phyloP scores from a whole-genome alignment of 179 eudicot genomes.

The Beta corolliflora region DNA sequence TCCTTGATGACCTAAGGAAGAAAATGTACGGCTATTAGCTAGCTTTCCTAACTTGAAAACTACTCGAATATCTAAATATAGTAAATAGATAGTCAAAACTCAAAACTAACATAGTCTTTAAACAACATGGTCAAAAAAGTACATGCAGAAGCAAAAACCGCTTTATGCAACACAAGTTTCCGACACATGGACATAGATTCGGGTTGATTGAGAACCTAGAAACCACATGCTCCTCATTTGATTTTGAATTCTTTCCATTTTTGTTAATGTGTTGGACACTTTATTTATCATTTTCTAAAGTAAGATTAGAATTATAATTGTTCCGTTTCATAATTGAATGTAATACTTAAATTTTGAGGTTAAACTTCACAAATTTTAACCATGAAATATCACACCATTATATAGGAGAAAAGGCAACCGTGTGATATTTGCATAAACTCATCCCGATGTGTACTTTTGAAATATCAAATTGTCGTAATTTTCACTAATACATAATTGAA shows the following conservation, averaged over 20 bases:
- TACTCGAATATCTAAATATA: not conserved
- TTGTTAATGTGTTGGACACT: too few species aligned
- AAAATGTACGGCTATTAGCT: not conserved
- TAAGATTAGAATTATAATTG: too few species aligned
- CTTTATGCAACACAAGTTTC: slow-evolving; percentile 22
- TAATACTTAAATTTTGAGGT: too few species aligned
- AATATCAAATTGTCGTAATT: too few species aligned
- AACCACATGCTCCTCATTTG: not conserved
- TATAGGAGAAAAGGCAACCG: too few species aligned
- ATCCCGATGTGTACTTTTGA: too few species aligned
- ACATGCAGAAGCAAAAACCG: slow-evolving; percentile 17
- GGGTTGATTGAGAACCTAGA: slow-evolving; percentile 1
- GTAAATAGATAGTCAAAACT: slow-evolving; percentile 23
- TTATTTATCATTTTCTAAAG: too few species aligned
- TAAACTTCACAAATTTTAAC: too few species aligned
- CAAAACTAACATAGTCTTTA: slow-evolving; percentile 18
- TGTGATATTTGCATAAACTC: too few species aligned
- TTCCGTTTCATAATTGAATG: too few species aligned
- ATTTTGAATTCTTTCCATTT: not conserved
- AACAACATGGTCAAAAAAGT: slow-evolving; percentile 31
- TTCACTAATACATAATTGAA: too few species aligned
- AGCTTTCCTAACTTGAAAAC: not conserved
- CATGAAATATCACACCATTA: too few species aligned
- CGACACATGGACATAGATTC: slow-evolving; percentile 27
- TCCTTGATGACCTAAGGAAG: not conserved